Base-by-base conservation (phyloP, 768 basidiomycete genomes). In the Strobilomyces dryophilus region DNA sequence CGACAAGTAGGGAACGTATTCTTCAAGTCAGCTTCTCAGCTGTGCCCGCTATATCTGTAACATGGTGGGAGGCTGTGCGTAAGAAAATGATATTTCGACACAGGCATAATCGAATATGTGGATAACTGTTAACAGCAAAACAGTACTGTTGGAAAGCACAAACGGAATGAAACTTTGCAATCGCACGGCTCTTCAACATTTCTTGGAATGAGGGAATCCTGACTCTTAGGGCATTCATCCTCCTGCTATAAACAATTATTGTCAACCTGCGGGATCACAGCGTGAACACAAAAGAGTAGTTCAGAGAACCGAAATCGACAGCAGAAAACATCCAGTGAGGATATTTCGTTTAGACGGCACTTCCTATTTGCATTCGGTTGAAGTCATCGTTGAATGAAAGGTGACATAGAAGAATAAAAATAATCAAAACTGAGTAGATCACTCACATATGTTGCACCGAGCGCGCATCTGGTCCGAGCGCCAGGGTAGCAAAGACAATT, bases 281-380 rank as follows among this genome's bases (percentile, higher is more conserved):
- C 29, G 9, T 3, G 17, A 29, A 7, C 39, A 34, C 31, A 41
- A 31, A 49, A 45, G 26, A 27, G 37, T 39, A 51, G 49, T 35
- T 69, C 69, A 71, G 68, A 57, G 66, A 67, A 69, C 69, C 68
- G 69, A 46, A 56, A 43, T 69, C 68, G 66, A 69, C 68, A 71
- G 32, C 44, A 67, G 62, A 59, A 55, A 54, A 60, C 59, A 61
- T 53, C 64, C 55, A 55, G 14, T 40, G 9, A 29, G 36, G 43
- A 56, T 3, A 45, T 47, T 54, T 58, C 66, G 57, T 71, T 69
- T 41, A 62, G 68, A 69, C 68, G 68, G 68, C 68, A 69, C 68
- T 69, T 69, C 68, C 68, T 69, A 69, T 67, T 67, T 60, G 67
- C 61, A 58, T 66, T 66, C 68, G 68, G 68, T 66, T 57, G 57